A percentile compares a stretch with the other conserved stretches of the same genome.
Conservation (phyloP, 129 eudicot genomes). For the Oenanthe sinensis region DNA sequence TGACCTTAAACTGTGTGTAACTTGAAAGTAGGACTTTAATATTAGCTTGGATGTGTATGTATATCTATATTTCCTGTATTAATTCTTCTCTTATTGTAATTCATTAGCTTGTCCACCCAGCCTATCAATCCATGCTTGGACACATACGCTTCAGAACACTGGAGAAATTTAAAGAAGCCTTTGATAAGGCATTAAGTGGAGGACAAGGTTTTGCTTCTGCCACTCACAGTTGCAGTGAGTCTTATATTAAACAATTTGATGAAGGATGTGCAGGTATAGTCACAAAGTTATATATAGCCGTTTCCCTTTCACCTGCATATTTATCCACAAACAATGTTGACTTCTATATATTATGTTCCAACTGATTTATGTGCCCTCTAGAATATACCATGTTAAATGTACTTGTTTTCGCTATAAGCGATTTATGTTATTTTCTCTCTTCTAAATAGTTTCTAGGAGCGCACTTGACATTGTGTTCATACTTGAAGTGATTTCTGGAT, state of each 20-base stretch:
- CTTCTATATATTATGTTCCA: not conserved
- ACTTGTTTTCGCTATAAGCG: not conserved
- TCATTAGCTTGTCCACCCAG: slow-evolving; percentile 53
- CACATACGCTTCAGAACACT: slow-evolving; percentile 53
- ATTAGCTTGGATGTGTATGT: not conserved
- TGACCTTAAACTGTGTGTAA: too few relatives aligned
- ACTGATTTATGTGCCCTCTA: not conserved
- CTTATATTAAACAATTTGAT: slow-evolving; percentile 38
- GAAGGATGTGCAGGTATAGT: slow-evolving; percentile 52
- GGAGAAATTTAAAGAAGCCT: slow-evolving; percentile 56
- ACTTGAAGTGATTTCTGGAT: not conserved
- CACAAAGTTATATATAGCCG: not conserved
- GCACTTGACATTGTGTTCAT: not conserved
- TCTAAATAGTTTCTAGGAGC: not conserved
- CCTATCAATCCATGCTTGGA: slow-evolving; percentile 51
- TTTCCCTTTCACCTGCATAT: not conserved
- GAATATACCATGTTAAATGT: not conserved
- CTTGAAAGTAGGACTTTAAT: not conserved
- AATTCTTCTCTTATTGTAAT: slow-evolving; percentile 1
- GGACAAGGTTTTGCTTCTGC: slow-evolving; percentile 66
- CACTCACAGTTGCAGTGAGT: slow-evolving; percentile 42
- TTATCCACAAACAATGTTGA: not conserved
- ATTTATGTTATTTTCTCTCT: not conserved
- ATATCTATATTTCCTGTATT: not conserved
- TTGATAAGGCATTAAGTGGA: slow-evolving; percentile 49